phyloP scores from a whole-genome alignment of 225 moss, liverwort and hornwort species.

The Climacium dendroides region DNA sequence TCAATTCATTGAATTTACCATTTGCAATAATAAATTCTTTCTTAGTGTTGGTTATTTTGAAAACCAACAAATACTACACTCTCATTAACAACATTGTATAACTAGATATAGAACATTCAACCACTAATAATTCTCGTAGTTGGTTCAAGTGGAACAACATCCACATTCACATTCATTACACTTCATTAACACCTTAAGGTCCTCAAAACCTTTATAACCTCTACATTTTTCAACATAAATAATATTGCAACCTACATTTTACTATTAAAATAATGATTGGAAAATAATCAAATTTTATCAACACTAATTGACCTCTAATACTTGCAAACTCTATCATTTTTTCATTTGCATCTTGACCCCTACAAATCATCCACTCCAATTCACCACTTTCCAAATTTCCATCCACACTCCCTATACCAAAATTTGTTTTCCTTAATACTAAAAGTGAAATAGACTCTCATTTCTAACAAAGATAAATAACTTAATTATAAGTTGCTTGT shows the following conservation, averaged over 20 bases:
- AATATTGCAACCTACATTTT: background rate
- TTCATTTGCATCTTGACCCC: accelerated
- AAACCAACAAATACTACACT: too few relatives aligned
- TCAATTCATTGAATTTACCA: too few relatives aligned
- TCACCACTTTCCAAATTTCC: background rate
- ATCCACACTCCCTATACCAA: background rate
- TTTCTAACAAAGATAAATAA: background rate
- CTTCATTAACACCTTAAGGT: background rate
- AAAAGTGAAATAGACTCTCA: background rate
- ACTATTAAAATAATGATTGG: background rate
- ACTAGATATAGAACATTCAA: accelerated
- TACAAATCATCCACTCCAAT: background rate
- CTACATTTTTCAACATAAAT: background rate
- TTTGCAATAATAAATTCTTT: too few relatives aligned
- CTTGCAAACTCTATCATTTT: background rate
- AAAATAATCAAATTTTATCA: too few relatives aligned
- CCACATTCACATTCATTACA: background rate
- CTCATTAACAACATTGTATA: too few relatives aligned
- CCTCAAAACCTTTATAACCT: background rate
- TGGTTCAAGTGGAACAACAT: background rate
- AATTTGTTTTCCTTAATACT: background rate
- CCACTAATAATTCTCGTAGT: background rate
- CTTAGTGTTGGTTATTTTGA: too few relatives aligned
- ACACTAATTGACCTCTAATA: background rate
- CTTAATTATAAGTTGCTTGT: background rate